Conservation (phyloP, 1,284 basidiomycete genomes). For the Neolentinus lepideus region DNA sequence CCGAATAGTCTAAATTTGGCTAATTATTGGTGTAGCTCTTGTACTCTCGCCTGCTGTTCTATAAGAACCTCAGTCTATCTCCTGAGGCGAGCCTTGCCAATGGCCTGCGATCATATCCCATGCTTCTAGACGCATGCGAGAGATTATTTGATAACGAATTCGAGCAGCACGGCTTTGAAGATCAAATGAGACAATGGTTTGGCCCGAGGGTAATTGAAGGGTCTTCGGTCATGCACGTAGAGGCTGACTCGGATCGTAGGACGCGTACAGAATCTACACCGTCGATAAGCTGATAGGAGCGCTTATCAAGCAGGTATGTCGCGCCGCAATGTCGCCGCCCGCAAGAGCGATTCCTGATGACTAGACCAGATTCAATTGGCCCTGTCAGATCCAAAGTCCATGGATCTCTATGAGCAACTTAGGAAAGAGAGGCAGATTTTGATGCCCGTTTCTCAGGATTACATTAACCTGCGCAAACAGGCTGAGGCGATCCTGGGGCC, state of each 20-base stretch:
- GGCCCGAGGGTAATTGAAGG: slow-evolving; percentile 55
- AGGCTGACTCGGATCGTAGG: slow-evolving; percentile 26
- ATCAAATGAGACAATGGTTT: slow-evolving; percentile 88
- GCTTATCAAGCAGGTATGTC: slow-evolving; percentile 72
- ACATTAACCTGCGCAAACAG: slow-evolving; percentile 77
- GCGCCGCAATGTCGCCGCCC: slow-evolving; percentile 8
- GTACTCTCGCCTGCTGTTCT: slow-evolving; percentile 77
- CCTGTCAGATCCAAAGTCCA: slow-evolving; percentile 74
- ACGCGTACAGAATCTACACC: slow-evolving; percentile 84
- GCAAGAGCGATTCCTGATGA: neutral
- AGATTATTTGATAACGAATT: slow-evolving; percentile 90
- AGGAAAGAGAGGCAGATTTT: slow-evolving; percentile 68
- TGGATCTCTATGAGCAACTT: slow-evolving; percentile 78
- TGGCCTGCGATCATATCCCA: slow-evolving; percentile 68
- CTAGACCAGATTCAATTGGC: slow-evolving; percentile 62
- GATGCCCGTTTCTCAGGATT: slow-evolving; percentile 69
- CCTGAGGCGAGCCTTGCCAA: slow-evolving; percentile 29
- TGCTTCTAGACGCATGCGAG: slow-evolving; percentile 84
- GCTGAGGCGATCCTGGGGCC: slow-evolving; percentile 80
- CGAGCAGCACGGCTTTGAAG: slow-evolving; percentile 84
- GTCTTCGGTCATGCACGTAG: neutral
- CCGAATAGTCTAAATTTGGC: neutral
- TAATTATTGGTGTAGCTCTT: slow-evolving; percentile 48
- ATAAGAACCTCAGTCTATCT: slow-evolving; percentile 66
- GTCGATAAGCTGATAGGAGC: slow-evolving; percentile 88